Conservation (phyloP, 257 asterid genomes). For the Scutellaria galericulata region DNA sequence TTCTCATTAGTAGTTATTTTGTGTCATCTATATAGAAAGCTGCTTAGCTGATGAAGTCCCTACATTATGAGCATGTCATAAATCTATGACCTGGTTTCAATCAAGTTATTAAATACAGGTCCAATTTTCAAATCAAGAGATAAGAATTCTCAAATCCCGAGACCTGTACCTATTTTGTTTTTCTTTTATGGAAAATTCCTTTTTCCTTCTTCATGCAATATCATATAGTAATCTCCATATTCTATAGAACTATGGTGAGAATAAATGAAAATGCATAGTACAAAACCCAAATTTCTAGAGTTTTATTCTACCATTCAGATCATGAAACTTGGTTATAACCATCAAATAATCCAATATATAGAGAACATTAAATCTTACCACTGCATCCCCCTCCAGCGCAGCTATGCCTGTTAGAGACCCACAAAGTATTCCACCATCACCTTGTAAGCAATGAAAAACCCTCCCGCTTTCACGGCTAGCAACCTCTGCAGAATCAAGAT, state of each 20-base stretch:
- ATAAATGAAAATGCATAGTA: conserved; percentile 3
- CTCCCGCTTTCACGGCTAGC: conserved; percentile 86
- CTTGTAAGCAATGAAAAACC: conserved; percentile 86
- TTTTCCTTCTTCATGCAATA: too few relatives aligned
- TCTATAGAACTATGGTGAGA: conserved; percentile 3
- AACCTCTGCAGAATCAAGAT: conserved; percentile 81
- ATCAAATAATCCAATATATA: conserved; percentile 19
- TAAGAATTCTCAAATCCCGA: too few relatives aligned
- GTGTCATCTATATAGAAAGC: too few relatives aligned
- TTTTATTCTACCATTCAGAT: conserved; percentile 2
- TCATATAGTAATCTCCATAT: neutral
- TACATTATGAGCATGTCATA: too few relatives aligned
- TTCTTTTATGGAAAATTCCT: too few relatives aligned
- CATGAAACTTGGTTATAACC: conserved; percentile 19
- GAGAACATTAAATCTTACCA: conserved; percentile 55
- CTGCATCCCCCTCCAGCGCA: conserved; percentile 91
- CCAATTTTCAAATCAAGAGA: too few relatives aligned
- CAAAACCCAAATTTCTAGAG: neutral
- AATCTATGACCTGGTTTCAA: too few relatives aligned
- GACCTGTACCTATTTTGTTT: too few relatives aligned
- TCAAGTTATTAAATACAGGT: too few relatives aligned
- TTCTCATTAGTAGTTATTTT: too few relatives aligned
- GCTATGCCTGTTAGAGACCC: conserved; percentile 87
- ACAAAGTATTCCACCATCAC: conserved; percentile 94
- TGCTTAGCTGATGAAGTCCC: too few relatives aligned